Conservation (phyloP, 2,329 filamentous ascomycete species). For the Ophiostoma angusticollis region DNA sequence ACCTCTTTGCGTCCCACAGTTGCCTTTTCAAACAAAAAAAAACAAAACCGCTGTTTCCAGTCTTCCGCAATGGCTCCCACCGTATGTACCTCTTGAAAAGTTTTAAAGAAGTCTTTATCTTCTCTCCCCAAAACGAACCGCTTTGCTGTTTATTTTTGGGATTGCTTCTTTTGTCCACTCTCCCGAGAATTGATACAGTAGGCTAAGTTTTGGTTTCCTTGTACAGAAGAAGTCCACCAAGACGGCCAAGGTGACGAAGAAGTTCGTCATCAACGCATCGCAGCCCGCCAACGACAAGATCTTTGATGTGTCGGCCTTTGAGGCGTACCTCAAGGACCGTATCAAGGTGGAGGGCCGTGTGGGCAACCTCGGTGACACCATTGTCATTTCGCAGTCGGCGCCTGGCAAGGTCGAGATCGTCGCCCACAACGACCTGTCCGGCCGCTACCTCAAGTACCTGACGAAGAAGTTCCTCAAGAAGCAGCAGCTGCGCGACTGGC, state of each 20-base stretch:
- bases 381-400: slow-evolving; percentile 79
- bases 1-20: slow-evolving; percentile 47
- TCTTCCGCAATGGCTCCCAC: slow-evolving; percentile 68
- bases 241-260: slow-evolving; percentile 67
- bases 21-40: slow-evolving; percentile 19
- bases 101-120: too few species aligned
- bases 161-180: slow-evolving; percentile 18
- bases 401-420: slow-evolving; percentile 98
- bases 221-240: slow-evolving; percentile 55
- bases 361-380: slow-evolving; percentile 90
- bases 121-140: slow-evolving; percentile 32
- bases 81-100: slow-evolving; percentile 65
- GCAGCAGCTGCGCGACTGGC: slow-evolving; percentile 99
- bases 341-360: slow-evolving; percentile 99
- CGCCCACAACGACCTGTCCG: slow-evolving; percentile 94
- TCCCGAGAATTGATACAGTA: slow-evolving; percentile 61
- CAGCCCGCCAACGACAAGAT: slow-evolving; percentile 99
- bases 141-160: slow-evolving; percentile 86
- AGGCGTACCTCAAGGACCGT: slow-evolving; percentile 99
- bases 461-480: slow-evolving; percentile 99
- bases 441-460: slow-evolving; percentile 99
- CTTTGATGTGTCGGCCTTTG: slow-evolving; percentile 96
- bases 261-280: slow-evolving; percentile 99
- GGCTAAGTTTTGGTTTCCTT: slow-evolving; percentile 58
- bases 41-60: not conserved